Percentiles rank a stretch among this genome's conserved stretches.
Conservation (phyloP, 768 basidiomycete species). For the Rossbeevera mucosa region DNA sequence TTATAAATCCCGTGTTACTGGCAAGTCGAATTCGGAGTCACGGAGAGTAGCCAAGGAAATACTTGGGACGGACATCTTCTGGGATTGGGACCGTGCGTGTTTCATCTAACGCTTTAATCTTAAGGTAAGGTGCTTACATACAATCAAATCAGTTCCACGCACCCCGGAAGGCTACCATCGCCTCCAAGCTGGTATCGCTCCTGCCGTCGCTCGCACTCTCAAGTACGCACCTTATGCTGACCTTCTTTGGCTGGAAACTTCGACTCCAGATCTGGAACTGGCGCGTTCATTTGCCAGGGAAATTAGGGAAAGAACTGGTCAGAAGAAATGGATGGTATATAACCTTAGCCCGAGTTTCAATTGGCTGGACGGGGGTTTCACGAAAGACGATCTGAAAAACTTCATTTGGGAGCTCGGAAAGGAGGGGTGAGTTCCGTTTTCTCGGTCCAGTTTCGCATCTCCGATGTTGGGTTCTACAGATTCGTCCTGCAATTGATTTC, state of each 20-base stretch:
- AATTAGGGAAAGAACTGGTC: slow-evolving; percentile 65
- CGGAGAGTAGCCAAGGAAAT: slow-evolving; percentile 71
- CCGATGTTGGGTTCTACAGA: slow-evolving; percentile 34
- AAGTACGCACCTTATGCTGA: slow-evolving; percentile 85
- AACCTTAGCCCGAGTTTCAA: slow-evolving; percentile 94
- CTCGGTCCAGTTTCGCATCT: not conserved
- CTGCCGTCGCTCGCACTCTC: slow-evolving; percentile 76
- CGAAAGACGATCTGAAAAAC: slow-evolving; percentile 68
- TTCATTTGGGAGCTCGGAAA: slow-evolving; percentile 90
- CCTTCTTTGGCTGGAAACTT: slow-evolving; percentile 91
- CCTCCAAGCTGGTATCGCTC: slow-evolving; percentile 73
- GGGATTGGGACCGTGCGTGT: slow-evolving; percentile 83
- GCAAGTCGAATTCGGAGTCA: slow-evolving; percentile 70
- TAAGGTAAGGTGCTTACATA: not conserved
- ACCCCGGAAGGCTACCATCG: slow-evolving; percentile 92
- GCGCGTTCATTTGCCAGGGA: slow-evolving; percentile 73
- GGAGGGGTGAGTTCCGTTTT: slow-evolving; percentile 55
- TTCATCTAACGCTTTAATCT: not conserved
- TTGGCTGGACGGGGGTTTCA: slow-evolving; percentile 81
- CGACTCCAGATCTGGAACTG: slow-evolving; percentile 76
- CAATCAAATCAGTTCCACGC: slow-evolving; percentile 57
- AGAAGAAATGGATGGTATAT: slow-evolving; percentile 76
- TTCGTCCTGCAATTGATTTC: slow-evolving; percentile 89
- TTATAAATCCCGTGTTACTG: slow-evolving; percentile 54
- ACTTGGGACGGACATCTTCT: slow-evolving; percentile 57